These are phyloP conservation scores for Mucor saturninus DNA, from an alignment of 371 early-diverging fungal species.

Conservation along the genomic window DNA sequence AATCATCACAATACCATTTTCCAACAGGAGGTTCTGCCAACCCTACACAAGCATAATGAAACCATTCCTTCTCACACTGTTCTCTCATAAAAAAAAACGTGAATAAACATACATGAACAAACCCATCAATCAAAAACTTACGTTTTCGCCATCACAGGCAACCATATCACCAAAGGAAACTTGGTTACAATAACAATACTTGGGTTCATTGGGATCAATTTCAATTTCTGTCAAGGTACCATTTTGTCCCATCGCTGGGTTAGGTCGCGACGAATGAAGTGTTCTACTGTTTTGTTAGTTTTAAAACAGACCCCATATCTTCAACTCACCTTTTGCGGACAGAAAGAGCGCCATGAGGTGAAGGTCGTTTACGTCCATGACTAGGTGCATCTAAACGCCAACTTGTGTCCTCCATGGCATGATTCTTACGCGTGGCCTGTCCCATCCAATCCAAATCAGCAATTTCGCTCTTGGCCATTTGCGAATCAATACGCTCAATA, in stretches of 20 bases:
- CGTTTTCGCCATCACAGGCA: constrained; percentile 92
- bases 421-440: constrained; percentile 1
- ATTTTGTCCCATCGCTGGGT: constrained; percentile 30
- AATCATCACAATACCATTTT: constrained; percentile 91
- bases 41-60: constrained; percentile 93
- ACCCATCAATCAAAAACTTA: constrained; percentile 37
- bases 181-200: constrained; percentile 94
- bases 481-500: constrained; percentile 56
- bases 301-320: background rate
- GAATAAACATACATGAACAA: background rate
- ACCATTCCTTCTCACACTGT: constrained; percentile 94
- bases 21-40: constrained; percentile 83
- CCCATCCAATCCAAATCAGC: constrained; percentile 43
- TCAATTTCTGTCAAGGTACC: constrained; percentile 61
- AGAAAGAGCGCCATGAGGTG: constrained; percentile 12
- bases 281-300: constrained; percentile 23
- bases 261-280: constrained; percentile 45
- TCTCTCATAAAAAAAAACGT: constrained; percentile 9
- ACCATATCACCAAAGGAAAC: constrained; percentile 99
- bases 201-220: constrained; percentile 95
- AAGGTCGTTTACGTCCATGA: constrained; percentile 13
- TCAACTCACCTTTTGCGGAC: constrained; percentile 20
- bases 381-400: background rate
- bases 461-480: constrained; percentile 48
- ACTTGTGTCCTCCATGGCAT: constrained; percentile 12